phyloP scores from a whole-genome alignment of 306 rosid species.

The Trichosanthes cucumerina region DNA sequence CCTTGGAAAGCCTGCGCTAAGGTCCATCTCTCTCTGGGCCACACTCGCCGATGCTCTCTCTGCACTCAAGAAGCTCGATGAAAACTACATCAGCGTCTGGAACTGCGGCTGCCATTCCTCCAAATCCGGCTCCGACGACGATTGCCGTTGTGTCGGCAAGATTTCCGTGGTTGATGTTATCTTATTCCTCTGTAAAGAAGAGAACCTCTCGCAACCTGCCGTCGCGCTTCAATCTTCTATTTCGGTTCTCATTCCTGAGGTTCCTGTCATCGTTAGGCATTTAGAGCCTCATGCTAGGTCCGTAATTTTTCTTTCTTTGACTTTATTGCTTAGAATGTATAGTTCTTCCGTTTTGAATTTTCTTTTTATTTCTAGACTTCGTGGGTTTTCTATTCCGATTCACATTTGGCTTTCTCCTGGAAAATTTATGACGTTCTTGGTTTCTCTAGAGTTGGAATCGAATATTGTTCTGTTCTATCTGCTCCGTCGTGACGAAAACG shows the following conservation, averaged over 20 bases:
- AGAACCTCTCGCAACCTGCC: slow-evolving; percentile 36
- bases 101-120: slow-evolving; percentile 45
- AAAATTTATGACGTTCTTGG: neutral
- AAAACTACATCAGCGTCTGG: slow-evolving; percentile 58
- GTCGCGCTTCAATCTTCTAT: slow-evolving; percentile 46
- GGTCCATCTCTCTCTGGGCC: slow-evolving; percentile 38
- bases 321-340: neutral
- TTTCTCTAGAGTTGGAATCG: neutral
- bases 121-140: neutral
- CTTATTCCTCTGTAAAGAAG: slow-evolving; percentile 37
- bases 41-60: slow-evolving; percentile 54
- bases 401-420: neutral
- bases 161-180: slow-evolving; percentile 56
- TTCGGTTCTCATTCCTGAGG: slow-evolving; percentile 22
- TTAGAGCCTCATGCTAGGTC: slow-evolving; percentile 62
- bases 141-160: slow-evolving; percentile 55
- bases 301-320: neutral
- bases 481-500: neutral
- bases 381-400: neutral
- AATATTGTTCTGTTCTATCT: neutral
- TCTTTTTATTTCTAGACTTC: neutral
- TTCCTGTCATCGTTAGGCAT: slow-evolving; percentile 35
- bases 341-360: neutral
- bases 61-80: slow-evolving; percentile 31
- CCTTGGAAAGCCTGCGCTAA: slow-evolving; percentile 74